phyloP scores from a whole-genome alignment of 805 yeast genomes.

The Ogataea dorogensis region DNA sequence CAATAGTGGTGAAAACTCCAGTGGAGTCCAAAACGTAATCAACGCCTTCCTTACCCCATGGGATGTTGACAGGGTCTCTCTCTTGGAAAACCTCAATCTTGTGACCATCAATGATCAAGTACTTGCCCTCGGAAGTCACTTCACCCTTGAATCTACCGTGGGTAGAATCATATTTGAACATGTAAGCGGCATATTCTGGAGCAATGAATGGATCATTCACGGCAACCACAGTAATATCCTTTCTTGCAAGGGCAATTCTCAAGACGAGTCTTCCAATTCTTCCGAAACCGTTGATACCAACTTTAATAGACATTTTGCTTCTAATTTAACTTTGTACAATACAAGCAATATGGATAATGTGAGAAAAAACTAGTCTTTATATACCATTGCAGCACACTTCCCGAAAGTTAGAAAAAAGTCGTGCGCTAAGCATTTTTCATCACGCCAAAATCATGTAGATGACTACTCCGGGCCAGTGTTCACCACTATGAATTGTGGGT shows the following conservation, averaged over 20 bases:
- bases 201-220: constrained; percentile 90
- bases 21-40: constrained; percentile 90
- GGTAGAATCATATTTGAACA: constrained; percentile 94
- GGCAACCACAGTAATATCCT: constrained; percentile 79
- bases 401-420: constrained; percentile 7
- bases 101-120: constrained; percentile 67
- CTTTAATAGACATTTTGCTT: constrained; percentile 53
- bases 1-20: constrained; percentile 86
- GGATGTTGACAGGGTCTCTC: constrained; percentile 81
- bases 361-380: constrained; percentile 15
- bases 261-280: constrained; percentile 89
- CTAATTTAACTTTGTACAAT: constrained; percentile 8
- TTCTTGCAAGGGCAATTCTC: constrained; percentile 74
- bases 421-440: constrained; percentile 12
- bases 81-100: constrained; percentile 70
- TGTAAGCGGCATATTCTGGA: constrained; percentile 88
- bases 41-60: constrained; percentile 84
- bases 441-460: constrained; percentile 17
- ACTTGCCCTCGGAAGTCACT: constrained; percentile 55
- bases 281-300: constrained; percentile 95
- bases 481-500: constrained; percentile 9
- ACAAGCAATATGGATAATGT: constrained; percentile 3
- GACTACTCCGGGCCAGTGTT: constrained; percentile 23
- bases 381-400: constrained; percentile 14
- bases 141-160: constrained; percentile 84